These are phyloP conservation scores for Rubus parviflorus DNA, from an alignment of 306 rosid genomes.

Conservation along the genomic window DNA sequence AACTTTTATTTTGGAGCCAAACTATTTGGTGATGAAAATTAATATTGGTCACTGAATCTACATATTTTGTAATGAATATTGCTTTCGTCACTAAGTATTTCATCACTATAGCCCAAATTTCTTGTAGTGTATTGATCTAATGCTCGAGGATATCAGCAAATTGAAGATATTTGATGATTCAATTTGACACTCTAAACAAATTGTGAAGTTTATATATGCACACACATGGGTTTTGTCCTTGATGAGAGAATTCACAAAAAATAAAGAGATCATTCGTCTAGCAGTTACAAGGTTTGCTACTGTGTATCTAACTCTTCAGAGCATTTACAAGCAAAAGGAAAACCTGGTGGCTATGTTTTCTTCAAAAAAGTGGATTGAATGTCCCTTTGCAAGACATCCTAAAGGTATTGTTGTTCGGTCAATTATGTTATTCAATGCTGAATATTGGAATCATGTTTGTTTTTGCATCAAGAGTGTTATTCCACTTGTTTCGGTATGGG, in stretches of 20 bases:
- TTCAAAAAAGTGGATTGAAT: neutral
- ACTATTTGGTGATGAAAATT: too few relatives aligned
- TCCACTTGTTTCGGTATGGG: neutral
- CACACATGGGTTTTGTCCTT: neutral
- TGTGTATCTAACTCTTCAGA: neutral
- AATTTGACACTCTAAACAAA: neutral
- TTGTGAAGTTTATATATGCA: neutral
- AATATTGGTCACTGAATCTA: too few relatives aligned
- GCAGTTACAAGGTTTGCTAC: neutral
- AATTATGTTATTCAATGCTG: neutral
- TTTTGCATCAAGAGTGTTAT: neutral
- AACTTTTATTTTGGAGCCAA: too few relatives aligned
- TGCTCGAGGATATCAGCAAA: neutral
- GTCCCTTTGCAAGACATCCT: neutral
- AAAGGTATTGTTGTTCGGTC: neutral
- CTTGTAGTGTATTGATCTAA: constrained; percentile 1
- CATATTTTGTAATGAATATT: too few relatives aligned
- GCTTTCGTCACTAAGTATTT: too few relatives aligned
- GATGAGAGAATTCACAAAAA: neutral
- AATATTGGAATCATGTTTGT: neutral
- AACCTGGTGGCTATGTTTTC: neutral
- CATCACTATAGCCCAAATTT: too few relatives aligned
- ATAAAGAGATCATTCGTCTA: neutral
- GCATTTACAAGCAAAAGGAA: neutral
- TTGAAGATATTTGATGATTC: neutral